A percentile compares a stretch with the other conserved stretches of the same genome.
Evolutionary conservation across 257 asterid genomes (phyloP).

Genomic region (Knoxia roxburghii): DNA sequence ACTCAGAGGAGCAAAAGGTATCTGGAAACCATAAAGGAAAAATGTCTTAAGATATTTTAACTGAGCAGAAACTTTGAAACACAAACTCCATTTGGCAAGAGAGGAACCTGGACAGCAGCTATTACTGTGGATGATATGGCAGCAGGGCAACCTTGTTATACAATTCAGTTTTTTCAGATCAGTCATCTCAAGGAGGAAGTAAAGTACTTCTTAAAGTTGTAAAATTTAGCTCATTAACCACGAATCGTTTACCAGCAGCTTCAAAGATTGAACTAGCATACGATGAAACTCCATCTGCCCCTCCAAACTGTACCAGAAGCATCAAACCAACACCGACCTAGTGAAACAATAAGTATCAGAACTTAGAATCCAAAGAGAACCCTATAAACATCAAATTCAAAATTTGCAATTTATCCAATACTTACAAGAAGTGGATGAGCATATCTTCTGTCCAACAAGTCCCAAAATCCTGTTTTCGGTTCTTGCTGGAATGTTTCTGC

Average conservation of each 20-base stretch:
- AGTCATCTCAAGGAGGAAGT: background rate
- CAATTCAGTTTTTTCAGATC: background rate
- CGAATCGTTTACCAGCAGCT: slow-evolving; percentile 26
- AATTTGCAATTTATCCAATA: background rate
- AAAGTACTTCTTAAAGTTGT: background rate
- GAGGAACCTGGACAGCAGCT: slow-evolving; percentile 32
- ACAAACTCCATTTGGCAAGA: background rate
- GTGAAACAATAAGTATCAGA: background rate
- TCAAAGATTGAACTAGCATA: slow-evolving; percentile 29
- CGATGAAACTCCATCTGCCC: slow-evolving; percentile 26
- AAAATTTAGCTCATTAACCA: slow-evolving; percentile 1
- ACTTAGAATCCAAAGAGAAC: background rate
- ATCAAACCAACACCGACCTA: slow-evolving; percentile 30
- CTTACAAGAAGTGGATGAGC: slow-evolving; percentile 32
- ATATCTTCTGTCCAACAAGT: slow-evolving; percentile 26
- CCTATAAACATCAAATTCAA: background rate
- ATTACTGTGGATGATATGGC: slow-evolving; percentile 21
- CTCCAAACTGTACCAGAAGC: slow-evolving; percentile 36
- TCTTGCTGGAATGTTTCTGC: slow-evolving; percentile 10
- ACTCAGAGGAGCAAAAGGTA: slow-evolving; percentile 27
- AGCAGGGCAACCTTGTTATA: slow-evolving; percentile 23
- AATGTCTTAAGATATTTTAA: background rate
- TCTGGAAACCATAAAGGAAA: slow-evolving; percentile 7
- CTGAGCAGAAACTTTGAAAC: background rate
- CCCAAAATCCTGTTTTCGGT: slow-evolving; percentile 23